These are phyloP conservation scores for Pulveroboletus sp. DNA, from an alignment of 768 basidiomycete species.

Conservation along the genomic window DNA sequence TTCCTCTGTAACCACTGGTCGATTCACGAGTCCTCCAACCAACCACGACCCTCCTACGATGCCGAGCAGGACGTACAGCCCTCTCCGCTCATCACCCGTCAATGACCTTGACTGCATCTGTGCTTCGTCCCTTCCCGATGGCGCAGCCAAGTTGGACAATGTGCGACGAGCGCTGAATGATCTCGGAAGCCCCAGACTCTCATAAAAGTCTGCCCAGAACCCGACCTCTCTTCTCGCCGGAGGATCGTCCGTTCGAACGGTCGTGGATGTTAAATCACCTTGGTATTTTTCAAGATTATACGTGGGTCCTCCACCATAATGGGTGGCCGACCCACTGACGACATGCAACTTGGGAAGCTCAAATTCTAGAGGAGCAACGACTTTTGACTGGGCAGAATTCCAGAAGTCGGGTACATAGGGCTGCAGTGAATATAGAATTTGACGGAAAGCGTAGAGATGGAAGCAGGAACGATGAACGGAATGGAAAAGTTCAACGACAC, in stretches of 20 bases:
- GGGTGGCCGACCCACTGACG: slow-evolving; percentile 43
- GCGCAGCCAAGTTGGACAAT: slow-evolving; percentile 8
- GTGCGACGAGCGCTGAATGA: slow-evolving; percentile 24
- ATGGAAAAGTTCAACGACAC: not conserved
- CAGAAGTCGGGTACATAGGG: slow-evolving; percentile 59
- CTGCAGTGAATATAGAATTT: slow-evolving; percentile 29
- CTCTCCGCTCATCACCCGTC: slow-evolving; percentile 42
- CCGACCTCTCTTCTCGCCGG: slow-evolving; percentile 14
- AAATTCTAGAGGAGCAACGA: slow-evolving; percentile 19
- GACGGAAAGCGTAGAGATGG: not conserved
- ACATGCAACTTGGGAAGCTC: slow-evolving; percentile 46
- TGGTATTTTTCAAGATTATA: slow-evolving; percentile 34
- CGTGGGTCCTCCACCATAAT: slow-evolving; percentile 44
- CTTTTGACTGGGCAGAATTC: slow-evolving; percentile 43
- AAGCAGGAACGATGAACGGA: not conserved
- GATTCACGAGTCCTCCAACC: slow-evolving; percentile 33
- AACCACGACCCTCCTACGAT: slow-evolving; percentile 47
- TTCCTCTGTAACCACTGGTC: slow-evolving; percentile 8
- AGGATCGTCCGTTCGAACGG: slow-evolving; percentile 7
- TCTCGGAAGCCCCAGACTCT: slow-evolving; percentile 35
- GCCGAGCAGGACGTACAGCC: slow-evolving; percentile 46
- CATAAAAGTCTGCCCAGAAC: slow-evolving; percentile 34
- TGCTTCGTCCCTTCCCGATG: slow-evolving; percentile 13
- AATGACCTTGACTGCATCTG: slow-evolving; percentile 30
- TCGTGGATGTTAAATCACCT: not conserved